A percentile compares a stretch with the other conserved stretches of the same genome.
Conservation (phyloP, 371 early-diverging fungal genomes). For the Sporodiniella umbellata region DNA sequence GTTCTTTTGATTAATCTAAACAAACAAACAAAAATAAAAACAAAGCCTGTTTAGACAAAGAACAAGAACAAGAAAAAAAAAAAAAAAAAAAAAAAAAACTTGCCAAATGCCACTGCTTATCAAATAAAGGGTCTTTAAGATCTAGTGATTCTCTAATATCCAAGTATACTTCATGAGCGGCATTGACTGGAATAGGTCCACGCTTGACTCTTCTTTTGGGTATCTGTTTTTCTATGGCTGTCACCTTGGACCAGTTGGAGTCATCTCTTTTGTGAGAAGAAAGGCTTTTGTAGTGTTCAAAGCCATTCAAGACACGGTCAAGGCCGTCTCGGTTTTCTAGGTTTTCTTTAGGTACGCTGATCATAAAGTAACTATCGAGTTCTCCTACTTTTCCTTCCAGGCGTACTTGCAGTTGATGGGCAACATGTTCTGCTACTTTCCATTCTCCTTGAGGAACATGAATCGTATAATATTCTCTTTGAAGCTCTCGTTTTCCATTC, state of each 20-base stretch:
- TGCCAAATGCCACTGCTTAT: slow-evolving; percentile 85
- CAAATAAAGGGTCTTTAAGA: slow-evolving; percentile 79
- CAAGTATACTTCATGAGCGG: slow-evolving; percentile 10
- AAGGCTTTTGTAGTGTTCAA: slow-evolving; percentile 7
- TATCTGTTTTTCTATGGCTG: slow-evolving; percentile 29
- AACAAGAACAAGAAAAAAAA: too few relatives aligned
- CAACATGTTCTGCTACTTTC: slow-evolving; percentile 35
- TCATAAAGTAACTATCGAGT: slow-evolving; percentile 59
- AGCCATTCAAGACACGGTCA: slow-evolving; percentile 9
- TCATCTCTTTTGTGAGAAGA: slow-evolving; percentile 11
- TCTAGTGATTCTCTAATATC: slow-evolving; percentile 19
- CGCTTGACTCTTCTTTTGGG: slow-evolving; percentile 33
- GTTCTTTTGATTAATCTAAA: slow-evolving; percentile 67
- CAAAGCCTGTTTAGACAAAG: too few relatives aligned
- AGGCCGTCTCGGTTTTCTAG: slow-evolving; percentile 10
- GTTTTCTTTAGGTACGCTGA: slow-evolving; percentile 35
- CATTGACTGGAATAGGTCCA: slow-evolving; percentile 19
- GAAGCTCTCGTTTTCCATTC: slow-evolving; percentile 17
- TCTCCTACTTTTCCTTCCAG: slow-evolving; percentile 70
- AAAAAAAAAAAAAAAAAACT: too few relatives aligned
- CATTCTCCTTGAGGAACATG: slow-evolving; percentile 26
- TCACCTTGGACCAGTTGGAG: slow-evolving; percentile 15
- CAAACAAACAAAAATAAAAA: background rate
- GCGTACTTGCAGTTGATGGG: slow-evolving; percentile 42
- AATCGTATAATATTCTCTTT: slow-evolving; percentile 50